These are phyloP conservation scores for Sphaerulina vaccinii DNA, from an alignment of 2,329 filamentous ascomycete species.

Conservation along the genomic window DNA sequence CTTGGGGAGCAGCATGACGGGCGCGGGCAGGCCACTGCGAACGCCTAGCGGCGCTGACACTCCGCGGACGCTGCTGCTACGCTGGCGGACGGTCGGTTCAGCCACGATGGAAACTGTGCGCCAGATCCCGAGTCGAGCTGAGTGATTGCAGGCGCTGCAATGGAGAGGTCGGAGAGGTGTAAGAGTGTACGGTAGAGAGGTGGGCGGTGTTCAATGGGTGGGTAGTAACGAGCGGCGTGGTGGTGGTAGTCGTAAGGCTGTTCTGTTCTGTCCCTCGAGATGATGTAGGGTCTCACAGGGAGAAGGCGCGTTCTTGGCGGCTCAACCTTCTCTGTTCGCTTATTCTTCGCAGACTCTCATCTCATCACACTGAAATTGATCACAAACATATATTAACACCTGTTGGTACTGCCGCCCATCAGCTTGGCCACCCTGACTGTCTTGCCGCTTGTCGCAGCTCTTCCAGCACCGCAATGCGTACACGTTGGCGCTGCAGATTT, in stretches of 20 bases:
- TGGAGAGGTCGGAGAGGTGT: background rate
- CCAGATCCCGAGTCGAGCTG: background rate
- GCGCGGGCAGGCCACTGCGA: conserved; percentile 10
- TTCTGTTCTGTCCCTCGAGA: too few species aligned
- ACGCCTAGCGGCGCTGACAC: conserved; percentile 15
- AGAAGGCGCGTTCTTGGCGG: background rate
- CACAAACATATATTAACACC: background rate
- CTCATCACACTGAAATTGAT: background rate
- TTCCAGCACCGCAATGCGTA: background rate
- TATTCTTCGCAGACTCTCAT: background rate
- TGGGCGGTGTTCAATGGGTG: conserved; percentile 10
- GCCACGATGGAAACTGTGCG: conserved; percentile 15
- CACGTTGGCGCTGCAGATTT: background rate
- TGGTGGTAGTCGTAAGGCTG: background rate
- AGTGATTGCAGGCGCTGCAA: conserved; percentile 1
- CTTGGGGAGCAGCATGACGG: conserved; percentile 81
- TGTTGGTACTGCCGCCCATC: too few species aligned
- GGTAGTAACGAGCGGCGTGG: conserved; percentile 13
- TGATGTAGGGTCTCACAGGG: background rate
- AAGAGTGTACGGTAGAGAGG: conserved; percentile 1
- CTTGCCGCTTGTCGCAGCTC: background rate
- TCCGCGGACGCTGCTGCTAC: conserved; percentile 20
- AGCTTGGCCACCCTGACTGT: background rate
- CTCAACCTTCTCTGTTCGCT: background rate
- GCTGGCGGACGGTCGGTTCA: conserved; percentile 19